phyloP scores from a whole-genome alignment of 2,329 filamentous ascomycete genomes.

The Botrytis paeoniae region DNA sequence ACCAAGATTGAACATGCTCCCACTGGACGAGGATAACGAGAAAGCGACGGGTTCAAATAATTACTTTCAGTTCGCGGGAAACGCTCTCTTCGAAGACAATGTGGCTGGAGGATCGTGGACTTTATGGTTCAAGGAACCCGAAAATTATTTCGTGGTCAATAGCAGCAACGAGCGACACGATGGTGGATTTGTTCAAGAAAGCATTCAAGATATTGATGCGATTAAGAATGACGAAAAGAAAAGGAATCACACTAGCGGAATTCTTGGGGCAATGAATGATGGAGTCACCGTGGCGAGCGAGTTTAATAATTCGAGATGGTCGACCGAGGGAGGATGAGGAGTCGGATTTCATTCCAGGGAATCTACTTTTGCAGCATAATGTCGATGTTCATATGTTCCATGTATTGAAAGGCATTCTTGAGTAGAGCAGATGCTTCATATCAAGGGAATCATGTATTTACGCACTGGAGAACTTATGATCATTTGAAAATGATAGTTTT shows the following conservation, averaged over 20 bases:
- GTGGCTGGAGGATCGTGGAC: neutral
- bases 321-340: neutral
- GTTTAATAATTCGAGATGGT: neutral
- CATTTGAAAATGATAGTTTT: too few relatives aligned
- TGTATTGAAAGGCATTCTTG: neutral
- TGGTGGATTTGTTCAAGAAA: neutral
- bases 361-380: neutral
- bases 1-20: neutral
- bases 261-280: neutral
- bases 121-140: neutral
- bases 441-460: rapidly evolving
- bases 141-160: neutral
- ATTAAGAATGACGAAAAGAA: rapidly evolving
- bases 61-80: neutral
- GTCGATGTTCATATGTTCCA: neutral
- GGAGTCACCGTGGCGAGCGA: neutral
- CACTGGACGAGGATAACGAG: neutral
- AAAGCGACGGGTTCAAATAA: neutral
- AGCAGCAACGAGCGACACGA: neutral
- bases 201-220: neutral
- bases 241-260: neutral
- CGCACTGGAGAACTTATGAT: too few relatives aligned
- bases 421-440: neutral
- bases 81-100: neutral
- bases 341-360: rapidly evolving